Base-by-base conservation (phyloP, 306 rosid genomes). In the Begonia masoniana region DNA sequence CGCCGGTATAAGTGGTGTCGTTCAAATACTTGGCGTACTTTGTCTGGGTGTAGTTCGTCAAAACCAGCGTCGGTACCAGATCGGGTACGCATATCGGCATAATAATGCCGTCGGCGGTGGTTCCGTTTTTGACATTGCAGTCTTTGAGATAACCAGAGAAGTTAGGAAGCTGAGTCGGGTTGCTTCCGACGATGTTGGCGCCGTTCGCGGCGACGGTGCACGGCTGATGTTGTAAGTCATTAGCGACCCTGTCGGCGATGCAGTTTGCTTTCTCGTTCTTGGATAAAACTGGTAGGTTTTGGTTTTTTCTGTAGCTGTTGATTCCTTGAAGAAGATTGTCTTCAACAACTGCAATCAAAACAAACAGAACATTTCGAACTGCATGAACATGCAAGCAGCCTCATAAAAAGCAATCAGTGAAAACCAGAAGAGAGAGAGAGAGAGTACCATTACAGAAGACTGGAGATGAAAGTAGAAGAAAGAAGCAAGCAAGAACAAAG, bases 251-350 rank as follows among this genome's bases (percentile, higher is more conserved):
- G 2, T 68, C 71, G 0, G 95, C 89, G 15, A 88, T 63, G 68
- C 95, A 88, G 0, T 69, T 67, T 15, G 88, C 74, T 17, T 74
- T 74, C 5, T 16, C 56, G 17, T 43, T 50, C 70, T 72, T 70
- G 7, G 24, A 5, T 0, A 88, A 69, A 10, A 47, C 26, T 0
- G 84, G 72, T 24, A 82, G 73, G 64, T 58, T 76, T 8, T 57
- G 17, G 0, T 71, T 15, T 42, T 66, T 65, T 55, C 97, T 56
- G 63, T 71, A 78, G 12, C 50, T 64, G 81, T 82, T 88, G 15
- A 88, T 56, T 63, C 85, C 93, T 60, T 68, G 78, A 31, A 82
- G 82, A 36, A 88, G 81, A 62, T 73, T 52, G 12, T 74, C 63
- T 60, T 78, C 72, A 3, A 75, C 52, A 1, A 66, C 84, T 79